Base-by-base conservation (phyloP, 2,329 filamentous ascomycete species). In the Aaosphaeria pasadenensis region DNA sequence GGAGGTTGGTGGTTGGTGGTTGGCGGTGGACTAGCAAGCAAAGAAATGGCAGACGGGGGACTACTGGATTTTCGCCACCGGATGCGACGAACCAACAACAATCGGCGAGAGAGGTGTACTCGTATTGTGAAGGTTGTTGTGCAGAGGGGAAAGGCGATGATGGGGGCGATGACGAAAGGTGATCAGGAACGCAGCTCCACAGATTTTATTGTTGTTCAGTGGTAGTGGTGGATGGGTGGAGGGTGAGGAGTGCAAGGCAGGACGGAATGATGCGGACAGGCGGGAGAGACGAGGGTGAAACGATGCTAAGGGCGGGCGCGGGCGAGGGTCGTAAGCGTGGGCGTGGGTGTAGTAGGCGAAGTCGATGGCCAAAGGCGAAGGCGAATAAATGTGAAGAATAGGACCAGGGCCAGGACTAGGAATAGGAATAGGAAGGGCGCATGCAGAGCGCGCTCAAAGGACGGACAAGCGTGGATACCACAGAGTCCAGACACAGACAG, bases 181-280 rank as follows among this genome's bases (percentile, higher is more conserved):
- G 33, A 13, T 36, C 9, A 36, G 33, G 9, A 9, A 13, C 13
- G 33, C 9, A 13, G 9, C 13, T 11, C 33, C 33, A 36, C 33
- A 36, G 33, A 36, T 11, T 13, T 9, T 9, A 36, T 13, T 11
- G 33, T 36, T 36, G 33, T 24, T 24, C 17, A 24, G 17, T 24
- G 17, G 17, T 24, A 3, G 17, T 24, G 17, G 17, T 24, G 17
- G 17, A 24, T 24, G 17, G 17, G 17, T 24, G 17, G 17, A 24
- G 17, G 17, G 17, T 24, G 17, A 24, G 17, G 17, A 24, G 17
- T 24, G 17, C 17, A 24, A 24, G 17, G 17, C 17, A 24, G 9
- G 32, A 45, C 55, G 56, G 53, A 56, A 54, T 44, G 46, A 52
- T 52, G 49, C 53, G 55, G 55, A 55, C 53, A 55, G 51, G 45